Evolutionary conservation across 1,284 basidiomycete species (phyloP), one percentile per base, ranked within the genome.

Genomic region (Leccinum pachyderme): DNA sequence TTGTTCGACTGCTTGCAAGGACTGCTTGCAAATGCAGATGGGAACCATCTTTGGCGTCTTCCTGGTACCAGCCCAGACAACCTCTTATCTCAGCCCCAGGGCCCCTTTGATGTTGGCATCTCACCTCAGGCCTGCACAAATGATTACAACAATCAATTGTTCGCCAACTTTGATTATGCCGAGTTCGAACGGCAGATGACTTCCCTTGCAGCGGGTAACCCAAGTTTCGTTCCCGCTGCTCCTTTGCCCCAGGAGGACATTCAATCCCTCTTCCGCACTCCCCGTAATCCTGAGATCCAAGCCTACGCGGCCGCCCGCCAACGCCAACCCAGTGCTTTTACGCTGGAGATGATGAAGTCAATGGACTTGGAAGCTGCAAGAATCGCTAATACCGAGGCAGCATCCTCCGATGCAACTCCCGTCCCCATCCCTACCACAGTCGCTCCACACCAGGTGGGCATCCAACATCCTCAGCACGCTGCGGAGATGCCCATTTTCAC

Each of bases 31-130:
- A 53, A 51, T 8, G 66, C 68, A 1, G 57, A 57, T 15, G 63
- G 68, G 44, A 65, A 66, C 1, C 65, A 65, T 15, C 58, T 74
- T 22, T 80, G 75, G 59, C 60, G 67, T 31, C 50, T 77, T 7
- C 53, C 64, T 1, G 65, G 67, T 37, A 55, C 76, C 45, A 64
- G 73, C 50, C 49, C 69, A 4, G 51, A 64, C 24, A 57, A 51
- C 9, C 53, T 76, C 29, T 22, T 67, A n/a, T 58, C 63, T 35
- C 60, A 68, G 22, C 75, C 73, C 0, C 57, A 57, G 13, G 75
- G 73, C 3, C 63, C 71, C n/a, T 59, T 78, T 29, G 68, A 73
- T 37, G 57, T 78, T 8, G 60, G 60, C 12, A 46, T 74, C 57
- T 69, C 65, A 0, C 25, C 48, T 5, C 44, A 29, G 7, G 29